These are phyloP conservation scores for Russula dissimulans DNA, from an alignment of 768 basidiomycete genomes.

Conservation along the genomic window DNA sequence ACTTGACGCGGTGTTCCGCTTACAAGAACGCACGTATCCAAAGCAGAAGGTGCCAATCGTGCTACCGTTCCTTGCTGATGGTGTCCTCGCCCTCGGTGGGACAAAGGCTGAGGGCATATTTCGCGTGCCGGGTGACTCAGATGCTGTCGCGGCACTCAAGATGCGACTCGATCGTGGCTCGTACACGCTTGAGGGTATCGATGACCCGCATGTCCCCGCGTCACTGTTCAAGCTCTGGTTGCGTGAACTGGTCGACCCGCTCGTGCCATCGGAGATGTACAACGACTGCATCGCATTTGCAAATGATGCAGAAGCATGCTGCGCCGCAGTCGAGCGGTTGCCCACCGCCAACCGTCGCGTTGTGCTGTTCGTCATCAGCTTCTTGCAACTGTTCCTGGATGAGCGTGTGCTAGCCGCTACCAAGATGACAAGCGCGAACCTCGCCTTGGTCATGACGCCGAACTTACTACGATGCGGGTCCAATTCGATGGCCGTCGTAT, in stretches of 20 bases:
- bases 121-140: constrained; percentile 84
- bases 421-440: constrained; percentile 85
- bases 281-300: constrained; percentile 76
- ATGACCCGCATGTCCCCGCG: constrained; percentile 85
- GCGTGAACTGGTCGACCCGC: constrained; percentile 84
- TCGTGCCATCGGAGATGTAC: constrained; percentile 85
- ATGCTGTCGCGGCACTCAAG: constrained; percentile 81
- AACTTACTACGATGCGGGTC: constrained; percentile 82
- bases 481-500: constrained; percentile 81
- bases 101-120: constrained; percentile 85
- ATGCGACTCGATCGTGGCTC: constrained; percentile 85
- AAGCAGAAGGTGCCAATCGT: constrained; percentile 83
- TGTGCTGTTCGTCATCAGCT: constrained; percentile 81
- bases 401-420: constrained; percentile 62
- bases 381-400: constrained; percentile 81
- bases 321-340: constrained; percentile 64
- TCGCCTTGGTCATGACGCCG: constrained; percentile 88
- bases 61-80: constrained; percentile 87
- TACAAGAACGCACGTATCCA: constrained; percentile 83
- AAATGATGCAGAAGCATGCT: constrained; percentile 56
- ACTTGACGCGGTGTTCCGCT: constrained; percentile 69
- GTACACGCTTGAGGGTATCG: constrained; percentile 81
- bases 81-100: constrained; percentile 83
- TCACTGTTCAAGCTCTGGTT: constrained; percentile 91
- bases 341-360: constrained; percentile 85